These are phyloP conservation scores for Neonectria coccinea DNA, from an alignment of 2,329 filamentous ascomycete genomes.

Conservation along the genomic window DNA sequence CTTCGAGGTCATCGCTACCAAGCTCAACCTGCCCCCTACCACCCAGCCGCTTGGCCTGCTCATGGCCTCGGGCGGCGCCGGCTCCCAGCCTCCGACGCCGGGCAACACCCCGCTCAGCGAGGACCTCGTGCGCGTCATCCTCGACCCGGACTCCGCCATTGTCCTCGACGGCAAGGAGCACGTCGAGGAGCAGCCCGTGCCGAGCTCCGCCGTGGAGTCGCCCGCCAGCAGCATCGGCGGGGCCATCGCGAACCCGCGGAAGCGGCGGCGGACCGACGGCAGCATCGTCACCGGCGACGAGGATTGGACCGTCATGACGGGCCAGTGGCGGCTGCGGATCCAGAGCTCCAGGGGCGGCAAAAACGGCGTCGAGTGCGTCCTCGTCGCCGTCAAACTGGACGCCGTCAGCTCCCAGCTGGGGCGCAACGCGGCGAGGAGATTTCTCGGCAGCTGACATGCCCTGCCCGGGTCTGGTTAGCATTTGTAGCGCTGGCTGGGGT, in stretches of 20 bases:
- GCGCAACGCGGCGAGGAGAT: constrained; percentile 74
- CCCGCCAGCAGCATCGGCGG: constrained; percentile 42
- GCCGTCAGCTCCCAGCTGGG: constrained; percentile 73
- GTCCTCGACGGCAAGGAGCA: constrained; percentile 68
- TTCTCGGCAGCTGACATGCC: constrained; percentile 60
- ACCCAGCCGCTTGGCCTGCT: constrained; percentile 73
- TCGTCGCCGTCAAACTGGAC: constrained; percentile 82
- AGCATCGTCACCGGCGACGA: constrained; percentile 47
- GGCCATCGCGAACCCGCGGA: constrained; percentile 53
- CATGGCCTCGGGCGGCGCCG: constrained; percentile 73
- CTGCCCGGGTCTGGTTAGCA: background rate
- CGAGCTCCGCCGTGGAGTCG: constrained; percentile 44
- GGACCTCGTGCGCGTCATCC: constrained; percentile 73
- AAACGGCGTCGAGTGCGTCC: constrained; percentile 73
- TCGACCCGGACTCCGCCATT: constrained; percentile 71
- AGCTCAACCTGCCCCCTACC: constrained; percentile 75
- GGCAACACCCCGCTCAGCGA: constrained; percentile 78
- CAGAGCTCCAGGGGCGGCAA: constrained; percentile 64
- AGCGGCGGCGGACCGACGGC: constrained; percentile 59
- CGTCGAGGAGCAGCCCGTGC: constrained; percentile 43
- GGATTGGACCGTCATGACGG: constrained; percentile 74
- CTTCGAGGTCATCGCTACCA: constrained; percentile 84
- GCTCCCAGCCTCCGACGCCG: constrained; percentile 72
- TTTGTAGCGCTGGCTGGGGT: constrained; percentile 1
- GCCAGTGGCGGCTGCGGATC: constrained; percentile 79